Evolutionary conservation across 225 moss, liverwort and hornwort species (phyloP).

Genomic region (Physcomitrellopsis africana): DNA sequence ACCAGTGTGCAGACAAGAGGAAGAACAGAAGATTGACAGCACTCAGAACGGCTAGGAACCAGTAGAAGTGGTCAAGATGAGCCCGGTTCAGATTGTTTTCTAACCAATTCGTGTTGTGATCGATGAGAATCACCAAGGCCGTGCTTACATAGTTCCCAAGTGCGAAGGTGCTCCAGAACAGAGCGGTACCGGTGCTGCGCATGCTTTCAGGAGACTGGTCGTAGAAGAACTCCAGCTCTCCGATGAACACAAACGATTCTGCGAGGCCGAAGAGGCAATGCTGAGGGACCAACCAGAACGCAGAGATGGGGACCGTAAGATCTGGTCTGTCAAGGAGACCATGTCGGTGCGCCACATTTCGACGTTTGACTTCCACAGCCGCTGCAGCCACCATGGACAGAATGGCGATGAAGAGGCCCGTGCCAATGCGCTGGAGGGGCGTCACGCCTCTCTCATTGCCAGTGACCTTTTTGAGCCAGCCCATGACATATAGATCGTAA

Average conservation of each 20-base stretch:
- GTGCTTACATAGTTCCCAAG: conserved; percentile 52
- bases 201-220: conserved; percentile 66
- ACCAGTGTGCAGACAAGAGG: conserved; percentile 57
- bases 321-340: conserved; percentile 47
- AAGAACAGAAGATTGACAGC: conserved; percentile 41
- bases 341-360: conserved; percentile 37
- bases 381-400: conserved; percentile 43
- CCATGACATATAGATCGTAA: conserved; percentile 54
- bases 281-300: conserved; percentile 63
- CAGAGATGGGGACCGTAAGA: conserved; percentile 53
- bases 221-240: conserved; percentile 73
- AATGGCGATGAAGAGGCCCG: conserved; percentile 46
- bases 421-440: conserved; percentile 60
- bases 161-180: conserved; percentile 50
- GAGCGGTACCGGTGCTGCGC: conserved; percentile 63
- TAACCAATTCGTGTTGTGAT: conserved; percentile 59
- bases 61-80: conserved; percentile 64
- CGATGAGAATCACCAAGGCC: conserved; percentile 38
- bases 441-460: conserved; percentile 58
- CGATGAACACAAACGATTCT: conserved; percentile 50
- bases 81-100: conserved; percentile 56
- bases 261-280: conserved; percentile 48
- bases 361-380: conserved; percentile 56
- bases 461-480: conserved; percentile 42
- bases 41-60: conserved; percentile 41